Conservation (phyloP, 805 yeast species). For the Wickerhamiella azyma region DNA sequence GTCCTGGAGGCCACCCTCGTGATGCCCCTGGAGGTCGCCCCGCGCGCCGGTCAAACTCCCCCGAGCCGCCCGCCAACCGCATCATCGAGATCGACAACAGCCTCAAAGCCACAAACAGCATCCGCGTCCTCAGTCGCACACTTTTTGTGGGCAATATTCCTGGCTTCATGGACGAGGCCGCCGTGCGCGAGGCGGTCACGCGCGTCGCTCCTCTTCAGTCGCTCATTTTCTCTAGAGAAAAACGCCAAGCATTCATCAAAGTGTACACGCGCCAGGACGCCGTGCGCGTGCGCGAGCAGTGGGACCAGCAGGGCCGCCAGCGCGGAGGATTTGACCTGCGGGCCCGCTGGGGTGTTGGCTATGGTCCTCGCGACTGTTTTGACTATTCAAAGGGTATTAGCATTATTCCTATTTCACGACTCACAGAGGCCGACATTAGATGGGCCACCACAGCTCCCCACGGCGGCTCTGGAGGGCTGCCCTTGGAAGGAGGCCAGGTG, state of each 20-base stretch:
- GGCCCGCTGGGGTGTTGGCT: constrained; percentile 98
- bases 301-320: constrained; percentile 44
- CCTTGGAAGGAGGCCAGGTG: constrained; percentile 61
- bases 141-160: constrained; percentile 92
- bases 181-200: constrained; percentile 53
- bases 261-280: constrained; percentile 88
- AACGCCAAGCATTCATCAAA: constrained; percentile 93
- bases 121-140: constrained; percentile 80
- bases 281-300: constrained; percentile 59
- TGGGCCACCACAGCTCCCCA: constrained; percentile 88
- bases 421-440: constrained; percentile 85
- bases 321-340: constrained; percentile 47
- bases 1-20: constrained; percentile 16
- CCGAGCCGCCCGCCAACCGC: constrained; percentile 45
- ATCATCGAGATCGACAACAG: constrained; percentile 40
- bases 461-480: constrained; percentile 94
- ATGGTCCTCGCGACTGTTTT: constrained; percentile 97
- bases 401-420: constrained; percentile 69
- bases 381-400: constrained; percentile 86
- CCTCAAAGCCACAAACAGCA: constrained; percentile 54
- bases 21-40: constrained; percentile 16
- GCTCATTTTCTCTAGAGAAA: constrained; percentile 69
- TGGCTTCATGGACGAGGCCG: constrained; percentile 60
- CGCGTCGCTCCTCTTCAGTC: constrained; percentile 90
- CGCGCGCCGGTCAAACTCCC: background rate